A percentile compares a stretch with the other conserved stretches of the same genome.
phyloP scores from a whole-genome alignment of 257 asterid genomes.

The Rehmannia glutinosa region DNA sequence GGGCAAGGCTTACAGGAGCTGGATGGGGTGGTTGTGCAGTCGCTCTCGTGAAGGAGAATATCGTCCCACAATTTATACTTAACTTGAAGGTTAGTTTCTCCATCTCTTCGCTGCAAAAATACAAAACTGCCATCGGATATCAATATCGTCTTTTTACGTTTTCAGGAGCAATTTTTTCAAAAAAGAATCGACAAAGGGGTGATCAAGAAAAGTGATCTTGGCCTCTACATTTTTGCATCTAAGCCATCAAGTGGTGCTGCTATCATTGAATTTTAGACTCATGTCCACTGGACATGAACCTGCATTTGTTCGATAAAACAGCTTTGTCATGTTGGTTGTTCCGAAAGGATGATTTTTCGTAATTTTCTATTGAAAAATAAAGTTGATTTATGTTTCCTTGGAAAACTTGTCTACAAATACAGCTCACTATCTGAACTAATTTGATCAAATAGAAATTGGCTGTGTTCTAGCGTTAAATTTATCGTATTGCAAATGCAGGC shows the following conservation, averaged over 20 bases:
- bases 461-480: neutral
- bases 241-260: conserved; percentile 99
- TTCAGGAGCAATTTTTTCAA: conserved; percentile 77
- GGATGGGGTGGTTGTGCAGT: conserved; percentile 99
- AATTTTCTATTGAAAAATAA: conserved; percentile 9
- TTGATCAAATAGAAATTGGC: neutral
- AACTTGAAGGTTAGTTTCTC: conserved; percentile 62
- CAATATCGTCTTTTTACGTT: neutral
- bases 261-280: conserved; percentile 48
- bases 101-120: neutral
- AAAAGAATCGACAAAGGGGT: conserved; percentile 79
- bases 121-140: neutral
- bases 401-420: neutral
- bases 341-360: neutral
- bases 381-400: neutral
- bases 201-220: conserved; percentile 64
- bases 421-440: neutral
- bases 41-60: conserved; percentile 87
- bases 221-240: conserved; percentile 77
- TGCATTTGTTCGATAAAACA: neutral
- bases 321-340: neutral
- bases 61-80: conserved; percentile 80
- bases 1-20: conserved; percentile 97
- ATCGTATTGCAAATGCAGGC: conserved; percentile 3
- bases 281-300: neutral